phyloP scores from a whole-genome alignment of 1,284 basidiomycete species.

The Austroboletus novae-zelandiae region DNA sequence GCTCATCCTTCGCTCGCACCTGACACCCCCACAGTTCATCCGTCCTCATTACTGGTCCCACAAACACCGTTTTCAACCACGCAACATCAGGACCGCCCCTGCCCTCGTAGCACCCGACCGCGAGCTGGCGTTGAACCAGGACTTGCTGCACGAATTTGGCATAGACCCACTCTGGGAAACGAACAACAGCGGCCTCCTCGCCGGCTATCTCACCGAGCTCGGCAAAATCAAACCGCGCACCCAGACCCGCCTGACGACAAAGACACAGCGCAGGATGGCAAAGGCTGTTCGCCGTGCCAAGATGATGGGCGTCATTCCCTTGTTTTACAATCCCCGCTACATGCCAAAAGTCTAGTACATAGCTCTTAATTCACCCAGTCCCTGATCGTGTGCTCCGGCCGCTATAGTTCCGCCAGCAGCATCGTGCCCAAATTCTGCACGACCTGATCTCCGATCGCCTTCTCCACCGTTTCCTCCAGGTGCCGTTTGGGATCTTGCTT shows the following conservation, averaged over 20 bases:
- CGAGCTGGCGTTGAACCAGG: constrained; percentile 49
- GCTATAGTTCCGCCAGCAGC: constrained; percentile 80
- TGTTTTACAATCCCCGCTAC: constrained; percentile 47
- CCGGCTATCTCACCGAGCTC: constrained; percentile 76
- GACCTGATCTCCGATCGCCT: constrained; percentile 94
- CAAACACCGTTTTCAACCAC: constrained; percentile 36
- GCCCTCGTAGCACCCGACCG: constrained; percentile 51
- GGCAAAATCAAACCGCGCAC: constrained; percentile 79
- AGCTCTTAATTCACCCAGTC: neutral
- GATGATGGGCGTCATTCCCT: constrained; percentile 88
- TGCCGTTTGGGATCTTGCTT: constrained; percentile 98
- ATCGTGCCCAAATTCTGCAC: constrained; percentile 92
- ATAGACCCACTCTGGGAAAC: constrained; percentile 70
- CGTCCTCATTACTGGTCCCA: constrained; percentile 46
- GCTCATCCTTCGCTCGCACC: neutral
- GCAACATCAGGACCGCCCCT: constrained; percentile 15
- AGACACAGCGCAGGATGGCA: constrained; percentile 77
- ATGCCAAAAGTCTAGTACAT: constrained; percentile 16
- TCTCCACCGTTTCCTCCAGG: constrained; percentile 94
- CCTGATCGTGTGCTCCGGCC: neutral
- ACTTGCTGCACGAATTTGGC: constrained; percentile 66
- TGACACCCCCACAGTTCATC: constrained; percentile 37
- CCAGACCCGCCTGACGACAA: constrained; percentile 75
- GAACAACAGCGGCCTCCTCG: constrained; percentile 67
- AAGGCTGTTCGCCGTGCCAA: constrained; percentile 91